A percentile compares a stretch with the other conserved stretches of the same genome.
phyloP scores from a whole-genome alignment of 2,329 filamentous ascomycete genomes.

The Fusarium virguliforme region DNA sequence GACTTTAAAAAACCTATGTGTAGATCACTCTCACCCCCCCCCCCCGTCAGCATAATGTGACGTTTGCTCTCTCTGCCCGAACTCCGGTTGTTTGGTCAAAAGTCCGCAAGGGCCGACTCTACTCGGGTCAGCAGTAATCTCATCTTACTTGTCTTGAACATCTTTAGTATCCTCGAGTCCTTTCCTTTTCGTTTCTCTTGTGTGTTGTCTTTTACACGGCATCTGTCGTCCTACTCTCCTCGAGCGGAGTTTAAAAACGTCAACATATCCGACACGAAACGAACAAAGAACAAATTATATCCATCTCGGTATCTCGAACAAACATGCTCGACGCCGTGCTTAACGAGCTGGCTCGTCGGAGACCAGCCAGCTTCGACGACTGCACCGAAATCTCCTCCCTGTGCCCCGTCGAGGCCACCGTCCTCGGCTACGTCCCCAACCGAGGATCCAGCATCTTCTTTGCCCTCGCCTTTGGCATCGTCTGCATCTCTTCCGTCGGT shows the following conservation, averaged over 20 bases:
- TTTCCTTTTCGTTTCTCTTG: conserved; percentile 4
- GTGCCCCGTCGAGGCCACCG: conserved; percentile 69
- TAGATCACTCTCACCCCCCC: background rate
- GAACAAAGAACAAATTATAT: background rate
- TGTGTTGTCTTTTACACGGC: background rate
- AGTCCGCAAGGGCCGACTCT: background rate
- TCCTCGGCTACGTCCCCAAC: conserved; percentile 72
- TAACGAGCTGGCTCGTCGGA: conserved; percentile 33
- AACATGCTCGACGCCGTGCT: conserved; percentile 24
- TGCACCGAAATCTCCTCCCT: conserved; percentile 57
- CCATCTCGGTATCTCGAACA: background rate
- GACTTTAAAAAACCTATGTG: background rate
- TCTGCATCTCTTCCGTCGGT: conserved; percentile 59
- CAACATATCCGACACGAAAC: background rate
- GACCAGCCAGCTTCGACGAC: conserved; percentile 45
- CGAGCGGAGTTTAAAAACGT: background rate
- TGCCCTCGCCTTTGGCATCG: conserved; percentile 64
- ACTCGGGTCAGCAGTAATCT: background rate
- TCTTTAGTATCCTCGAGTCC: background rate
- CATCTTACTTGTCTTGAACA: conserved; percentile 2
- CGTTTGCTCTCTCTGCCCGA: conserved; percentile 5
- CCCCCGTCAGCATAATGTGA: background rate
- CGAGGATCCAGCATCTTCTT: conserved; percentile 71
- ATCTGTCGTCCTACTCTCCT: background rate
- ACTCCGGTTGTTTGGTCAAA: conserved; percentile 4